phyloP scores from a whole-genome alignment of 139 green algal genomes.

The Volvox africanus region DNA sequence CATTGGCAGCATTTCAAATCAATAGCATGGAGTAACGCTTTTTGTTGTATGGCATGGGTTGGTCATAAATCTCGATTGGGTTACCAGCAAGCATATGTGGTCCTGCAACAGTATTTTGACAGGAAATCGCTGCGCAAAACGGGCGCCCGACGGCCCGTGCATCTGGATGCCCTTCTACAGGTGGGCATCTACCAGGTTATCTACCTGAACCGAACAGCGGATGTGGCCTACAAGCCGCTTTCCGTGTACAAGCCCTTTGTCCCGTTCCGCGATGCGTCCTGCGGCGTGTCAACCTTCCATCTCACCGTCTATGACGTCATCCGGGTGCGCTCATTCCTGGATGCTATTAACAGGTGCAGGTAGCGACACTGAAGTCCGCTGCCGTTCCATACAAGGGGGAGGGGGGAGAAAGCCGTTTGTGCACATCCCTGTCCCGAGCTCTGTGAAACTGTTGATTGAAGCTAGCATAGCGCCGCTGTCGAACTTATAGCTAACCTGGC shows the following conservation, averaged over 20 bases:
- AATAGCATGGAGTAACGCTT: too few relatives aligned
- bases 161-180: slow-evolving; percentile 54
- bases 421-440: too few relatives aligned
- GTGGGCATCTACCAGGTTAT: slow-evolving; percentile 88
- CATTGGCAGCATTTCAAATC: neutral
- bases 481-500: too few relatives aligned
- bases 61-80: too few relatives aligned
- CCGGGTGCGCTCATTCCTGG: neutral
- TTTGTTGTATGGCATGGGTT: neutral
- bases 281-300: slow-evolving; percentile 82
- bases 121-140: too few relatives aligned
- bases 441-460: too few relatives aligned
- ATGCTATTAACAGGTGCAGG: too few relatives aligned
- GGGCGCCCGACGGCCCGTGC: too few relatives aligned
- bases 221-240: slow-evolving; percentile 82
- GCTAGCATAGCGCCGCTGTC: too few relatives aligned
- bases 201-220: slow-evolving; percentile 70
- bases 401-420: too few relatives aligned
- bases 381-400: too few relatives aligned
- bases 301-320: slow-evolving; percentile 79
- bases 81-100: neutral
- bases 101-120: neutral
- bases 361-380: too few relatives aligned
- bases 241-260: slow-evolving; percentile 77
- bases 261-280: slow-evolving; percentile 90